Base-by-base conservation (phyloP, 2,329 filamentous ascomycete genomes). In the Cercospora zeina region DNA sequence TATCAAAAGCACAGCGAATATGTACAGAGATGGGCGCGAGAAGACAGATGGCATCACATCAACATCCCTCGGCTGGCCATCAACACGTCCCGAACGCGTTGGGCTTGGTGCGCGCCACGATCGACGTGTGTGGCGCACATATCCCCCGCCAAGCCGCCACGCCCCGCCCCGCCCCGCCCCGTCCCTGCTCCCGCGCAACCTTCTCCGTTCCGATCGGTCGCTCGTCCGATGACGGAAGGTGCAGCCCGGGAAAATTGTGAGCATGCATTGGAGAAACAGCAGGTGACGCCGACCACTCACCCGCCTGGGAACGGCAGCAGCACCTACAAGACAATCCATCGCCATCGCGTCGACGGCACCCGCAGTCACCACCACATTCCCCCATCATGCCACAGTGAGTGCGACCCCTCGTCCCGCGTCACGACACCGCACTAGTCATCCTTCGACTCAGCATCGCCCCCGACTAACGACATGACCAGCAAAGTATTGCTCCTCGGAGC, bases 401-500 rank as follows among this genome's bases (percentile, higher is more conserved):
- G 9, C 6, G 24, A 9, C 6, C 21, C 16, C 36, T 21, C 45
- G 4, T 19, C 24, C 50, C 42, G 31, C 11, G 24, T 19, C 37
- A 19, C 24, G 21, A 21, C 34, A 36, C 9, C 19, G 34, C 5
- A 10, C 37, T 42, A 19, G 37, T 3, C 37, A 42, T 42, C 9
- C 9, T 42, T 16, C 37, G n/a, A 39, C 37, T 3, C 1, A 4
- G 10, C 11, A 45, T 45, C 5, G 37, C 16, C 37, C 8, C 37
- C 37, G 2, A 45, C 49, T 56, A 49, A 56, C 59, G 19, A 27
- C 33, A 45, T 19, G 4, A 16, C 21, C 59, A 75, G 71, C 54
- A 76, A 73, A 59, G 81, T 82, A 59, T 76, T 83, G 54, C 78
- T 83, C 67, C 78, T 83, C 45, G 81, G 81, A 60, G 77, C 79